Percentiles rank a stretch among this genome's conserved stretches.
These are phyloP conservation scores for Colletotrichum sp. DNA, from an alignment of 2,329 filamentous ascomycete genomes.

Conservation along the genomic window DNA sequence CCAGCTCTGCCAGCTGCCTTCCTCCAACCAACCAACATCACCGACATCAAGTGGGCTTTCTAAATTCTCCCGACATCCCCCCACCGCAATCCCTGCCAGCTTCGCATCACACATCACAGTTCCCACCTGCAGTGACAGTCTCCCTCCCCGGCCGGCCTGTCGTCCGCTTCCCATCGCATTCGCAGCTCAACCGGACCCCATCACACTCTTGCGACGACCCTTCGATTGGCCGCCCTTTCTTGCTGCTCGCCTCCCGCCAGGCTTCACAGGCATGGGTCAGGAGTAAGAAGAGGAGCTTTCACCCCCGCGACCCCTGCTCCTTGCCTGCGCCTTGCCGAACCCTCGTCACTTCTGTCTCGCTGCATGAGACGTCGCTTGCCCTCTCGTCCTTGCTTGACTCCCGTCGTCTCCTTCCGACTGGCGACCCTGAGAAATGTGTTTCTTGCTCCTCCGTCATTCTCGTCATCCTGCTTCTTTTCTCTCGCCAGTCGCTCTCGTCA, in stretches of 20 bases:
- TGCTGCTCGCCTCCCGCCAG: background rate
- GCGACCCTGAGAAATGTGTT: constrained; percentile 1
- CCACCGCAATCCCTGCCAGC: background rate
- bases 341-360: constrained; percentile 12
- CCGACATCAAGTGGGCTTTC: background rate
- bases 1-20: background rate
- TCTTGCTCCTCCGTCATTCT: background rate
- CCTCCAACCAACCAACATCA: background rate
- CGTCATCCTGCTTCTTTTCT: background rate
- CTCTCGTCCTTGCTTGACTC: background rate
- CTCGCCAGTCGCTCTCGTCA: background rate
- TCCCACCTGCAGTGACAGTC: background rate
- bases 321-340: background rate
- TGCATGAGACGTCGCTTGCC: constrained; percentile 5
- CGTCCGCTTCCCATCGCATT: background rate
- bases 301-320: background rate
- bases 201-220: background rate
- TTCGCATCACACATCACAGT: background rate
- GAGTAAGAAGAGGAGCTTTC: background rate
- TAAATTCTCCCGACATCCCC: background rate
- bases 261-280: background rate
- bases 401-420: background rate
- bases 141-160: background rate
- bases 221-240: background rate
- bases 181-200: background rate